Base-by-base conservation (phyloP, 1,284 basidiomycete species). In the Meripilus lineatus region DNA sequence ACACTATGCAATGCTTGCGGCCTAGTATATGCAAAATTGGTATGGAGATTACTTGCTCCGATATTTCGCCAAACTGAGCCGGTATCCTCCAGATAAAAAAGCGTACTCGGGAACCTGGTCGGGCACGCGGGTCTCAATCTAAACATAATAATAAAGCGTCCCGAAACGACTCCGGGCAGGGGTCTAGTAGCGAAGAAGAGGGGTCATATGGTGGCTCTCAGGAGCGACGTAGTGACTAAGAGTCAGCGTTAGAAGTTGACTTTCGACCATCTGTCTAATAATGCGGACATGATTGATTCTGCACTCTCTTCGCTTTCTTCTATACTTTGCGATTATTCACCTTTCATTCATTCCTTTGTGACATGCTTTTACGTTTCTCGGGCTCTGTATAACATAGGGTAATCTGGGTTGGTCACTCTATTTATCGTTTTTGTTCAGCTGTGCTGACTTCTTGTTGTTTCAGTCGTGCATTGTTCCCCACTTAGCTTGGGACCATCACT, bases 1-100 rank as follows among this genome's bases (percentile, higher is more conserved):
- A 87, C 83, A 32, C 63, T 87, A 35, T 87, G 84, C 61, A 87
- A 87, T 57, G 84, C 84, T 4, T 87, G 84, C 62, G 84, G 84
- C 10, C 69, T 87, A 32, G 84, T 87, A n/a, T 87, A 84, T 57
- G 83, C 82, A 23, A 87, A 87, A 63, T 66, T 85, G 58, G 81
- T 84, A 56, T 52, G 78, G n/a, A n/a, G n/a, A n/a, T n/a, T n/a
- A n/a, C n/a, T n/a, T 57, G 36, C 23, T 42, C 32, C 26, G 28
- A n/a, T 26, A 24, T 40, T 24, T 47, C 32, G 33, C 28, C 17
- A 39, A 26, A 37, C 2, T 11, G 30, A 20, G 32, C 39, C 36
- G 21, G 38, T 32, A 21, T 38, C 38, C 28, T 25, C 40, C 51
- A 67, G 65, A 63, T 68, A 28, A 68, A 68, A 57, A 66, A 66